Percentiles rank a stretch among this genome's conserved stretches.
phyloP scores from a whole-genome alignment of 345 rosid genomes.

The Noccaea bulbosa region DNA sequence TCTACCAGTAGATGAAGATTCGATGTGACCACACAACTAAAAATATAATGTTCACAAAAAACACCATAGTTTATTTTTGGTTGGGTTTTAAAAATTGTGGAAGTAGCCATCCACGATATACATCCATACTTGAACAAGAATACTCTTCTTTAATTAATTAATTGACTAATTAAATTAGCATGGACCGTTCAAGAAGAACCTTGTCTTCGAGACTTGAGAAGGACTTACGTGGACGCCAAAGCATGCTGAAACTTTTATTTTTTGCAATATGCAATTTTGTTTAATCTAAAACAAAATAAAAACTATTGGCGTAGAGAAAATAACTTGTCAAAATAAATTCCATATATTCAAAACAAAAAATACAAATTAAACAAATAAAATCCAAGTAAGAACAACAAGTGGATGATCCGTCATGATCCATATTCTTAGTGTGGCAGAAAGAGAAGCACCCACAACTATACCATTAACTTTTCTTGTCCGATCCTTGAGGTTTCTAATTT shows the following conservation, averaged over 20 bases:
- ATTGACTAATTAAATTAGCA: neutral
- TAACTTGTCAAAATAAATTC: constrained; percentile 22
- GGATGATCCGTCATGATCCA: constrained; percentile 41
- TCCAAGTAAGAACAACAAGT: constrained; percentile 27
- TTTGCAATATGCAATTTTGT: constrained; percentile 25
- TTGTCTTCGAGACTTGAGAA: constrained; percentile 36
- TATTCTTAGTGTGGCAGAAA: constrained; percentile 40
- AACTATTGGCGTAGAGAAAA: constrained; percentile 25
- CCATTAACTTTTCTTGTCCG: constrained; percentile 33
- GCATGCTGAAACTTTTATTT: constrained; percentile 31
- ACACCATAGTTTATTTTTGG: neutral
- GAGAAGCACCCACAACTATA: constrained; percentile 37
- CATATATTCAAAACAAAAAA: neutral
- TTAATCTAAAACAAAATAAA: constrained; percentile 17
- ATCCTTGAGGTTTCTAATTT: constrained; percentile 15
- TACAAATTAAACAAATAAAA: neutral
- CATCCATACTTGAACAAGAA: constrained; percentile 19
- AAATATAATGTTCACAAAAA: constrained; percentile 28
- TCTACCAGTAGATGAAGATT: constrained; percentile 23
- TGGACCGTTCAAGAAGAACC: constrained; percentile 35
- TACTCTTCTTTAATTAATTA: constrained; percentile 4
- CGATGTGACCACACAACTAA: constrained; percentile 27
- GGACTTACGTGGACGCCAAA: constrained; percentile 46
- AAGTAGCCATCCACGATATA: constrained; percentile 21
- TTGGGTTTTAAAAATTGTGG: constrained; percentile 17